Base-by-base conservation (phyloP, 1,284 basidiomycete genomes). In the Ceratobasidium theobromae region DNA sequence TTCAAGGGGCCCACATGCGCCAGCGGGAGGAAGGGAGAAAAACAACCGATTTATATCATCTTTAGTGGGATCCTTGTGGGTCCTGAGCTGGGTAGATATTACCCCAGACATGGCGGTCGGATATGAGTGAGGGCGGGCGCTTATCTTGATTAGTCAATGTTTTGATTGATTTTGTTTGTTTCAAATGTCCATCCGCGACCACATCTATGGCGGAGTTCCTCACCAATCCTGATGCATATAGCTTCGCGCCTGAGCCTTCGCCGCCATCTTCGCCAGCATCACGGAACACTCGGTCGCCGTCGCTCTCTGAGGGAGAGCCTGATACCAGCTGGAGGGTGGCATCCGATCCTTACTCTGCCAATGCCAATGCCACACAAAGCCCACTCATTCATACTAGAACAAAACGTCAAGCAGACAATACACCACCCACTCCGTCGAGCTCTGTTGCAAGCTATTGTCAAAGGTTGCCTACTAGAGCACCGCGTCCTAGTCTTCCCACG, bases 21-120 rank as follows among this genome's bases (percentile, higher is more conserved):
- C 67, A 33, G 69, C 72, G n/a, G 74, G 70, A 6, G 92, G 91
- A 43, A 93, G 79, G 25, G 92, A 89, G 80, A 95, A 95, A 82
- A 89, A 93, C 68, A 91, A 84, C 69, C 91, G 81, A 8, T 86
- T 87, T 57, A 87, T 78, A 75, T 95, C 87, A 68, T 95, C 91
- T 77, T 87, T 93, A 5, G 88, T 88, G 54, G 92, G 92, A 76
- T 95, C 93, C 79, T 91, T 91, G 82, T 94, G 93, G 73, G 89
- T 86, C 68, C 93, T 86, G 53, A 95, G 84, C 70, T 93, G 60
- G 6, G 60, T 53, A 28, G 46, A 51, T 21, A 64, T 64, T 46
- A 57, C 54, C 38, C 54, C 54, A 35, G 60, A 64, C 60, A 64
- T 64, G 23, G 48, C 48, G 48, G 48, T 30, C 27, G 27, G 23